phyloP scores from a whole-genome alignment of 257 asterid species.

The Capsicum baccatum region DNA sequence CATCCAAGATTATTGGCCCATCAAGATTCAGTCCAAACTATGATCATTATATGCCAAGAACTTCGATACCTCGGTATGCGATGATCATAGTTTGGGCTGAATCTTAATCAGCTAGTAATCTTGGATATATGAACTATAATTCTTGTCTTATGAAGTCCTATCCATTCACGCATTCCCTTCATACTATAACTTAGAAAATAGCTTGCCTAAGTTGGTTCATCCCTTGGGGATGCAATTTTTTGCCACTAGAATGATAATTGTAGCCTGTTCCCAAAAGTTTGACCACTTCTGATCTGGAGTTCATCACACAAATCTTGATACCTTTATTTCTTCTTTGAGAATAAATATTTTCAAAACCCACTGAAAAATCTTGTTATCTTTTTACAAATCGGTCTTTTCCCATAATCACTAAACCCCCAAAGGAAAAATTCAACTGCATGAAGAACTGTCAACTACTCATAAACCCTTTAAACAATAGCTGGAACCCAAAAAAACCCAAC shows the following conservation, averaged over 20 bases:
- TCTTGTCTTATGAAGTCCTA: not conserved
- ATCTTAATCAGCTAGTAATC: not conserved
- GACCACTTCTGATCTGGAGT: not conserved
- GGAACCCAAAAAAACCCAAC: too few species aligned
- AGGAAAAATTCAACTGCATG: too few species aligned
- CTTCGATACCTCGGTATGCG: not conserved
- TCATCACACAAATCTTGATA: not conserved
- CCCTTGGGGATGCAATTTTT: not conserved
- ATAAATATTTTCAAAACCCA: not conserved
- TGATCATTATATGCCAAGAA: too few species aligned
- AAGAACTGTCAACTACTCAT: too few species aligned
- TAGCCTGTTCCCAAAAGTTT: not conserved
- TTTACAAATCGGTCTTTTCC: too few species aligned
- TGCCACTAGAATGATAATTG: not conserved
- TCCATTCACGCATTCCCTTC: not conserved
- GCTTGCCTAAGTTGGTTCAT: not conserved
- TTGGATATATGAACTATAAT: not conserved
- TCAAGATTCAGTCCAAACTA: too few species aligned
- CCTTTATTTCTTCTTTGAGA: slow-evolving; percentile 19
- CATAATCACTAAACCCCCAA: too few species aligned
- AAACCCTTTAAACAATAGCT: too few species aligned
- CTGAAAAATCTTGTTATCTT: not conserved
- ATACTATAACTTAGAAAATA: not conserved
- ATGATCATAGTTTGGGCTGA: not conserved
- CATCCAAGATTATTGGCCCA: too few species aligned